Evolutionary conservation across 179 eudicot genomes (phyloP), one percentile per base, ranked within the genome.

Genomic region (Camellia oleifera): DNA sequence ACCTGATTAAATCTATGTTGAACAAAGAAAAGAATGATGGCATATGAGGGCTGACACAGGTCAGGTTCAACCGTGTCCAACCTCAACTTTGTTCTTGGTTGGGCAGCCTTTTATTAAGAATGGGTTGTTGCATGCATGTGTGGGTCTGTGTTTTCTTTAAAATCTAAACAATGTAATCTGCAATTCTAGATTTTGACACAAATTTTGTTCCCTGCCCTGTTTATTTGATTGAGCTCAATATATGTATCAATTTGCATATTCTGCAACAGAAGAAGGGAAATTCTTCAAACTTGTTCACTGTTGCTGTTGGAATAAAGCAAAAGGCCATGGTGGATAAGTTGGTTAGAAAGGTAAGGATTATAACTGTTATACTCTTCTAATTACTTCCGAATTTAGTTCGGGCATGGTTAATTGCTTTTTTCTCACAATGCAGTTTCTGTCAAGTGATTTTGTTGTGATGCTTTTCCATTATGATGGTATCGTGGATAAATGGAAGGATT

Each of bases 391-490:
- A 8, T 69, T 57, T 45, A 23, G 54, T 50, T 52, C 61, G 14
- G 57, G 18, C 54, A 11, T 69, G 66, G 58, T 78, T 48, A 78
- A 52, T 18, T 66, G 53, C 14, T 52, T 58, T 2, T 65, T 46
- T 77, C 44, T 40, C 46, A 67, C 76, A 62, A 77, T 81, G 91
- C 93, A 96, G 99, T 96, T 96, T 84, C 83, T 92, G 63, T 84
- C 83, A 7, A 84, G 87, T 74, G 82, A 81, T 23, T 96, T 94
- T 81, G 77, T 78, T 4, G 96, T 96, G 60, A 96, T 94, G 96
- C 87, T 94, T 53, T 96, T 96, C 87, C 99, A 95, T 81, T 96
- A 96, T 68, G 99, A 96, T 80, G 96, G 96, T 60, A 63, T 81
- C 7, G 90, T 96, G 66, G 95, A 96, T 84, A 88, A 82, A 69